Conservation (phyloP, 2,329 filamentous ascomycete species). For the Hypoxylon sp. region DNA sequence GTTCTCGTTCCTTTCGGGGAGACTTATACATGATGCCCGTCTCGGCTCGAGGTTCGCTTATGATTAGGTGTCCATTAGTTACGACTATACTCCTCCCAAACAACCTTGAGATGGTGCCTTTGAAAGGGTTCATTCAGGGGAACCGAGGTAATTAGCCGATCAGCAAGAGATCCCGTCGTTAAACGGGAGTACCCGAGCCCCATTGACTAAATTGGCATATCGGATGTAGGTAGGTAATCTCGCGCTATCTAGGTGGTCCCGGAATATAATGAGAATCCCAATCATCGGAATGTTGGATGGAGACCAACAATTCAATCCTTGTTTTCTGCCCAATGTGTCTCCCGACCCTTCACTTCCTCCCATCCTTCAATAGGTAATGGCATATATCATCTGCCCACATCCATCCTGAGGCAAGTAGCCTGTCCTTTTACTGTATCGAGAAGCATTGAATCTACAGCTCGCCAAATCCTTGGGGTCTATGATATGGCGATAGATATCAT, state of each 20-base stretch:
- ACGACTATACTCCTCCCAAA: background rate
- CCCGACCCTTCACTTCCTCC: background rate
- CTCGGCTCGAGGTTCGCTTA: constrained; percentile 12
- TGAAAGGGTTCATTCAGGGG: background rate
- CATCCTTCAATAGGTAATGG: no score
- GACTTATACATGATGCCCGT: constrained; percentile 18
- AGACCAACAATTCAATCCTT: background rate
- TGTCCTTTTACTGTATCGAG: no score
- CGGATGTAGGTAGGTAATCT: no score
- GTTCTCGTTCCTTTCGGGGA: background rate
- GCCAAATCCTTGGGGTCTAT: no score
- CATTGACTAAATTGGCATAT: constrained; percentile 1
- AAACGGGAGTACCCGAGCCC: constrained; percentile 37
- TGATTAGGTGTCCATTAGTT: background rate
- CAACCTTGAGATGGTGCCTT: background rate
- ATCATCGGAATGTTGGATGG: background rate
- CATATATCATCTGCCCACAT: background rate
- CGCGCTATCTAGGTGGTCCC: background rate
- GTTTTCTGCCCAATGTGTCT: background rate
- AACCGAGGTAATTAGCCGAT: constrained; percentile 15
- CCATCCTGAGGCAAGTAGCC: background rate
- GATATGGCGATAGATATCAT: no score
- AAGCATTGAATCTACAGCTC: no score
- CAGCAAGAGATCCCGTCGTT: constrained; percentile 18
- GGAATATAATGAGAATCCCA: background rate